These are phyloP conservation scores for thale cress (Arabidopsis thaliana) DNA, from an alignment of 345 rosid genomes.

Conservation along the genomic window DNA sequence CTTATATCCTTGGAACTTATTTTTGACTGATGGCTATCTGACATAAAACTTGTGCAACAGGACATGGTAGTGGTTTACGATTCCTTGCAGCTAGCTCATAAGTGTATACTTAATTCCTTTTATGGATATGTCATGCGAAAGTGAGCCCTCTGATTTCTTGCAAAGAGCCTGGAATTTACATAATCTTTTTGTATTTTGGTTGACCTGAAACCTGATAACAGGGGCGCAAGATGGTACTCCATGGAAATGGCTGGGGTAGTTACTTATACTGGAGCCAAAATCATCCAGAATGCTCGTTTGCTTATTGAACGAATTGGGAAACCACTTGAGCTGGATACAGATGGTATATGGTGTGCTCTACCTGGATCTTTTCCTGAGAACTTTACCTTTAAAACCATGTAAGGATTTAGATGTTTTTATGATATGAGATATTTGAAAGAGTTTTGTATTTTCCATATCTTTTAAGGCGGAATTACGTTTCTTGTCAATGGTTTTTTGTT, in stretches of 20 bases:
- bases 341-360: constrained; percentile 97
- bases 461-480: constrained; percentile 23
- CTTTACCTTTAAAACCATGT: constrained; percentile 89
- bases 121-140: constrained; percentile 99
- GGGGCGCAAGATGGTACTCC: constrained; percentile 99
- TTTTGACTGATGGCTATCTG: constrained; percentile 19
- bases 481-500: constrained; percentile 23
- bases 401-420: constrained; percentile 42
- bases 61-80: constrained; percentile 97
- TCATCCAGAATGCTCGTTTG: constrained; percentile 93
- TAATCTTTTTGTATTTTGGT: constrained; percentile 21
- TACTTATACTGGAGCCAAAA: constrained; percentile 98
- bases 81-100: constrained; percentile 96
- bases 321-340: constrained; percentile 98
- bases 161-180: constrained; percentile 14
- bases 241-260: constrained; percentile 99
- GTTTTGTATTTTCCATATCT: not conserved
- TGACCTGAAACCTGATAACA: constrained; percentile 45
- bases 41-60: constrained; percentile 52
- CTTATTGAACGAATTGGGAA: constrained; percentile 95
- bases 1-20: constrained; percentile 9
- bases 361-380: constrained; percentile 98
- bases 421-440: not conserved
- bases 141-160: constrained; percentile 53
- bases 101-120: constrained; percentile 94